Base-by-base conservation (phyloP, 805 yeast species). In the Candida khao-thaluensis region DNA sequence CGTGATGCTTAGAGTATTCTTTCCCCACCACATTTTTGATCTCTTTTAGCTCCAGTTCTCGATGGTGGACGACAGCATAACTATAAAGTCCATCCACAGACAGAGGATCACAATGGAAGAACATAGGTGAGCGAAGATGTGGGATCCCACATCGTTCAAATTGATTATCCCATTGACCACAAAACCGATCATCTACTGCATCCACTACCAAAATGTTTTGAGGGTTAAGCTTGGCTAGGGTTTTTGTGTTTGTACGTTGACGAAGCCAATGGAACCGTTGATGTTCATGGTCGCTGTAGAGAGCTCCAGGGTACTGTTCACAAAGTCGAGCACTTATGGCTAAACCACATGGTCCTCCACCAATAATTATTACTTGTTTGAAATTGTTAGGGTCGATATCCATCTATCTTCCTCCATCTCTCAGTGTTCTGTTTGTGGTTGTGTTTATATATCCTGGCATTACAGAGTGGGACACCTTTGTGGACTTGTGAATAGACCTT, bases 341-440 rank as follows among this genome's bases (percentile, higher is more conserved):
- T 4, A 71, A 51, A 1, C 71, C 71, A 50, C 73, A 68, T 2
- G 75, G 67, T 1, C 76, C 76, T 3, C 72, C 74, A 7, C 76
- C 76, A 16, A 71, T 56, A n/a, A 71, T 55, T 6, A 69, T 53
- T 0, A 61, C 64, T 35, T 67, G 71, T 30, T 44, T 57, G 37
- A 62, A 65, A 30, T 61, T 45, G 12, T 49, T 49, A 12, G 38
- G 37, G 8, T 27, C 41, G 17, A 51, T 43, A 10, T 35, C 16
- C 39, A 28, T 37, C n/a, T n/a, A n/a, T n/a, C n/a, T n/a, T n/a
- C n/a, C n/a, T n/a, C n/a, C n/a, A n/a, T n/a, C n/a, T n/a, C n/a
- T n/a, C n/a, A n/a, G n/a, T n/a, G n/a, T n/a, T n/a, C n/a, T n/a
- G n/a, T n/a, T n/a, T n/a, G n/a, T n/a, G n/a, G n/a, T n/a, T n/a